Evolutionary conservation across 257 asterid species (phyloP), one percentile per base, ranked within the genome.

Genomic region (Mentha longifolia): DNA sequence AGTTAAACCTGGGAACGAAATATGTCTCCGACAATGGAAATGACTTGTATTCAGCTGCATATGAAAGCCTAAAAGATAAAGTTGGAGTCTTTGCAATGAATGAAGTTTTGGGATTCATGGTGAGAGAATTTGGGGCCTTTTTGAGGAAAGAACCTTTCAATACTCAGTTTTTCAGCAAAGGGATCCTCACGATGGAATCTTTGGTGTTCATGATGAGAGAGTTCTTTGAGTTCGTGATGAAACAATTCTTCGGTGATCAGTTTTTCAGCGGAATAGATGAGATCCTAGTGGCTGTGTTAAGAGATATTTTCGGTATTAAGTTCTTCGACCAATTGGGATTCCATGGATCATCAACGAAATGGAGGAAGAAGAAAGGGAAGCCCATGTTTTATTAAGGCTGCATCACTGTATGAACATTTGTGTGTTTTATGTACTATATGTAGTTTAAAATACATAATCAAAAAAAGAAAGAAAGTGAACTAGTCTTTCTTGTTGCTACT

Each of bases 401-500:
- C n/a, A 31, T 0, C 4, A 31, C 19, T 0, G 39, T 56, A 15
- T 37, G 25, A 22, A 22, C 37, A 6, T 22, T 28, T 22, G 61
- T 6, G 61, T 54, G 52, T 9, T 46, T 54, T 54, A 22, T 11
- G 57, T 16, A 50, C 11, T 13, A 16, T 1, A 16, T 50, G 25
- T 6, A 5, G 3, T 16, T 2, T 16, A 4, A 7, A 50, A 50
- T 50, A 20, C 56, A 2, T 50, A 25, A 7, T 3, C 37, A 33
- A 3, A 33, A 33, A 33, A 33, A 33, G 6, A 3, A 33, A 3
- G 37, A 33, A 33, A 33, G 37, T 33, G 6, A 33, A 33, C 37
- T 33, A 77, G 16, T 85, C 87, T 57, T 65, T 80, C 75, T 85
- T 85, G 63, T 80, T 82, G 65, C 72, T 72, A 9, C 37, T 33